Base-by-base conservation (phyloP, 163 green algal genomes). In the Chlamydomonas reinhardtii region DNA sequence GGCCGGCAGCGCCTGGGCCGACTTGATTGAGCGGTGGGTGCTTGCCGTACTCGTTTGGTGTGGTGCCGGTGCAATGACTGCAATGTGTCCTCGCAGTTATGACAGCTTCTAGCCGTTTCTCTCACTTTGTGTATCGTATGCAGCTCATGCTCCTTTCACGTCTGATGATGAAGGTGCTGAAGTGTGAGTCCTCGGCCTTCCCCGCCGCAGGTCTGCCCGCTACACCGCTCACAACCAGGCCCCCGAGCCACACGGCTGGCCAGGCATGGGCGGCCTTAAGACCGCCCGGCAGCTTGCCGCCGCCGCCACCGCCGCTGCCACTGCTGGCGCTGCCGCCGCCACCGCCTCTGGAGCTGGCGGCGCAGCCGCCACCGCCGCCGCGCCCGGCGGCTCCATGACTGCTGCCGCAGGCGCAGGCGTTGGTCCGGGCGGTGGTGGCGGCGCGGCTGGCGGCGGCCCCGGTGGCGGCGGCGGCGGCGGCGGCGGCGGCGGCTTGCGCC, bases 21-120 rank as follows among this genome's bases (percentile, higher is more conserved):
- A 85, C 25, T 31, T 85, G 6, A 59, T 85, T 0, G 78, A 76
- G 0, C n/a, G 78, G 78, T 85, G 74, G 22, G 74, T 27, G 14
- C 64, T 6, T 15, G 24, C 19, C 11, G 27, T 19, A 24, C 12
- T 32, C n/a, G n/a, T n/a, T n/a, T n/a, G n/a, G n/a, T n/a, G n/a
- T n/a, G n/a, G n/a, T n/a, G n/a, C n/a, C n/a, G n/a, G 39, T 48
- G 39, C 8, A 48, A 48, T 48, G 39, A n/a, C n/a, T n/a, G n/a
- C n/a, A n/a, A n/a, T n/a, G n/a, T n/a, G n/a, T n/a, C n/a, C n/a
- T n/a, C n/a, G n/a, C n/a, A n/a, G n/a, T n/a, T n/a, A n/a, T n/a
- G n/a, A n/a, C n/a, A n/a, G n/a, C n/a, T n/a, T n/a, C n/a, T n/a
- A n/a, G n/a, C n/a, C n/a, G n/a, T n/a, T n/a, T n/a, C n/a, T n/a